Evolutionary conservation across 176 grass and related monocot genomes (phyloP), one percentile per base, ranked within the genome.

Genomic region (Neostapfia colusana): DNA sequence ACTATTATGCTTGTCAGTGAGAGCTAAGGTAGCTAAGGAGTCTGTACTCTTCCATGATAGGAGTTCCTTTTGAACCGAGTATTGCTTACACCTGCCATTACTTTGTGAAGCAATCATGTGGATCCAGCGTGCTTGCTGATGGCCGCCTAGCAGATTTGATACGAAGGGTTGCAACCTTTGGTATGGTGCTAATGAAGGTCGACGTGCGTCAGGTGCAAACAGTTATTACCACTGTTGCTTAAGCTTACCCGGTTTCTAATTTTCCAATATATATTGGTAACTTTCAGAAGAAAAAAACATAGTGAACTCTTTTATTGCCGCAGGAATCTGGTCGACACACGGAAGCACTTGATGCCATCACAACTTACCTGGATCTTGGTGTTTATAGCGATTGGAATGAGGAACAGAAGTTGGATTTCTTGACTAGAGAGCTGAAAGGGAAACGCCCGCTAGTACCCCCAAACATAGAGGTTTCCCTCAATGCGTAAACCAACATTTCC

Each of bases 131-230:
- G 16, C 82, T 97, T 72, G 95, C 95, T 5, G 90, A 97, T 78
- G 91, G 95, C 23, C 86, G 91, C 44, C 80, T 97, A 53, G 87
- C 91, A 82, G 91, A 97, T 97, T 83, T 97, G 63, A 93, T 97
- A 84, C 79, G 95, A 60, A 82, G 91, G 76, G 86, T 97, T 84
- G 84, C 91, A 8, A 97, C 84, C 57, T 97, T 97, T 74, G 91
- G 91, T 65, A 87, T 97, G 91, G 88, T 88, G 51, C 59, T 97
- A 63, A 93, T 93, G 91, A 97, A 97, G 81, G 84, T 97, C 20
- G 95, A 97, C 28, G 62, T 97, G 42, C 95, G 95, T 25, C 95
- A 93, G 89, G 93, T 96, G 56, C 23, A 10, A 48, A 25, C 46
- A 61, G 34, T 57, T 17, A 39, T 70, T 42, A 17, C 27, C 59